phyloP scores from a whole-genome alignment of 202 grass and related monocot genomes.

The Schoenoplectus triqueter region DNA sequence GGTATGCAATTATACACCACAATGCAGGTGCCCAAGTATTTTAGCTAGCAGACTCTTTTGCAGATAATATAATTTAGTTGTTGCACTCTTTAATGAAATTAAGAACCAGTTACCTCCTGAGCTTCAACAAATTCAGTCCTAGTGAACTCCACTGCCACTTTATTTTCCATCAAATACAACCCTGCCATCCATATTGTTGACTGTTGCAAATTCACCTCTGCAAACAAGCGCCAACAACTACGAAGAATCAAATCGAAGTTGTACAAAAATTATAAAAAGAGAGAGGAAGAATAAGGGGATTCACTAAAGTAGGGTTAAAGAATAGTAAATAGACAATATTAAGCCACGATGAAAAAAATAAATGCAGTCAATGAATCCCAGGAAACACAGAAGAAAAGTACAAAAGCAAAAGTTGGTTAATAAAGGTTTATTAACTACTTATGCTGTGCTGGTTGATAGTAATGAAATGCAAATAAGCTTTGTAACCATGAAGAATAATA shows the following conservation, averaged over 20 bases:
- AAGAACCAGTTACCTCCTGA: conserved; percentile 66
- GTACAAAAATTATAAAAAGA: no score
- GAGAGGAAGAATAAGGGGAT: not conserved
- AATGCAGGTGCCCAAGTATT: conserved; percentile 23
- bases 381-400: not conserved
- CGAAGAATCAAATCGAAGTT: conserved; percentile 19
- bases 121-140: conserved; percentile 97
- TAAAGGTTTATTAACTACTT: not conserved
- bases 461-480: not conserved
- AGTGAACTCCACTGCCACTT: conserved; percentile 87
- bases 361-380: conserved; percentile 17
- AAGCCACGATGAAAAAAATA: conserved; percentile 15
- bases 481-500: conserved; percentile 13
- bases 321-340: conserved; percentile 18
- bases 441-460: not conserved
- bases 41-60: conserved; percentile 20
- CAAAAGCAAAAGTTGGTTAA: not conserved
- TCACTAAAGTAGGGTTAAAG: not conserved
- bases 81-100: not conserved
- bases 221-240: conserved; percentile 33
- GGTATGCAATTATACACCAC: conserved; percentile 4
- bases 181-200: conserved; percentile 86
- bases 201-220: conserved; percentile 90
- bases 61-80: no score
- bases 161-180: conserved; percentile 92